Evolutionary conservation across 2,329 filamentous ascomycete species (phyloP), one percentile per base, ranked within the genome.

Genomic region (Aspergillus pseudoglaucus): DNA sequence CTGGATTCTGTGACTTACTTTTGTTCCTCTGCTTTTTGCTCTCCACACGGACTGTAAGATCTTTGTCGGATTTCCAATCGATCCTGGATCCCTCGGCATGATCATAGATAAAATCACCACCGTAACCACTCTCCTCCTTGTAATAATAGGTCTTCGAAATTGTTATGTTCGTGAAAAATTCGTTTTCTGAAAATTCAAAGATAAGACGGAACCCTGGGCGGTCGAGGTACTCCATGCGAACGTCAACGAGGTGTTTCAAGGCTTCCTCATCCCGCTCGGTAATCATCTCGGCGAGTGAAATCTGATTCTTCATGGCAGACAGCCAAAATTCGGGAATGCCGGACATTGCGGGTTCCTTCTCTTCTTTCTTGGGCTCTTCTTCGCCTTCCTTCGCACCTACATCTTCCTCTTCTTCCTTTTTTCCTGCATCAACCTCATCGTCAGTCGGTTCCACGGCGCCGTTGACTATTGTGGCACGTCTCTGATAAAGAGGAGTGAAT

Each of bases 1-100:
- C 39, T 25, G 10, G 6, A 12, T 10, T 18, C 10, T 15, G 14
- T 14, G 40, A 69, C 82, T 76, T 79, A 98, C 93, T 97, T 83
- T 97, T 98, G 77, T 98, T 98, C 56, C 93, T 83, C 77, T 98
- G 93, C 81, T 98, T 98, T 83, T 98, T 98, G 80, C 89, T 94
- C 80, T 98, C 93, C 52, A 97, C 78, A 59, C 88, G 85, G 57
- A 97, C 87, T 41, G 93, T 98, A 60, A 98, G 77, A 66, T 98
- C 93, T 73, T 95, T 90, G 63, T 86, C 86, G 8, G 84, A 76
- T 75, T 95, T 93, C 93, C 93, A 98, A 61, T 96, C 86, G 64
- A 98, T 95, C 80, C 95, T 93, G 70, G 95, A 88, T 56, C 94
- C 93, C 71, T 98, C 91, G 49, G 94, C 93, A 68, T 98, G 93